Percentiles rank a stretch among this genome's conserved stretches.
These are phyloP conservation scores for Xylariaceae sp. DNA, from an alignment of 2,329 filamentous ascomycete species.

Conservation along the genomic window DNA sequence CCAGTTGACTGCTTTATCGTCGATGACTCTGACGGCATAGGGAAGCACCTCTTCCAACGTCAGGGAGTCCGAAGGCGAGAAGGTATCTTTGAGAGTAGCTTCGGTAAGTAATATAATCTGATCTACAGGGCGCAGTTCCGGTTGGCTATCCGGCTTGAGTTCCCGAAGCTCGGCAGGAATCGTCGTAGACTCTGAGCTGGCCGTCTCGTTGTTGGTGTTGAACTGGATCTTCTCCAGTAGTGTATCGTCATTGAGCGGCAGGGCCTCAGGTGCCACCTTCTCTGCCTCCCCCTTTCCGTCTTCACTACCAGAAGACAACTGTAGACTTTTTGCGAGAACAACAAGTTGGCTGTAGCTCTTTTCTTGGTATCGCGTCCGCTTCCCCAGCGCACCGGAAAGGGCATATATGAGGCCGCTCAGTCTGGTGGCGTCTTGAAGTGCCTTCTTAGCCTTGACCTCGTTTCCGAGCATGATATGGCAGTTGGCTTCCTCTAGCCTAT, in stretches of 20 bases:
- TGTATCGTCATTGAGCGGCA: conserved; percentile 88
- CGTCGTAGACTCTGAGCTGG: conserved; percentile 25
- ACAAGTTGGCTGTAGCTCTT: conserved; percentile 82
- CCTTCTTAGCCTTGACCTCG: conserved; percentile 66
- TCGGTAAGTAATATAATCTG: conserved; percentile 88
- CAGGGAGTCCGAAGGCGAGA: conserved; percentile 73
- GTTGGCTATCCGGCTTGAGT: conserved; percentile 74
- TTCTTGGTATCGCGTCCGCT: conserved; percentile 74
- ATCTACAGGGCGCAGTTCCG: conserved; percentile 74
- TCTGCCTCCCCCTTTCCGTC: conserved; percentile 6
- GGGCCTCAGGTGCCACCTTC: conserved; percentile 52
- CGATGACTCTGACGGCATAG: conserved; percentile 81
- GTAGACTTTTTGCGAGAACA: conserved; percentile 74
- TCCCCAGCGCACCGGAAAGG: conserved; percentile 80
- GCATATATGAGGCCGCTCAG: conserved; percentile 72
- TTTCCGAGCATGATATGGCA: conserved; percentile 80
- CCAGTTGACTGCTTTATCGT: conserved; percentile 91
- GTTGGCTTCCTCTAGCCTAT: conserved; percentile 75
- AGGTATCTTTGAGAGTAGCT: conserved; percentile 80
- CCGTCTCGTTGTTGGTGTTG: conserved; percentile 44
- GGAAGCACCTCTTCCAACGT: conserved; percentile 92
- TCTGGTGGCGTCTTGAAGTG: conserved; percentile 62
- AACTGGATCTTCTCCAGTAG: conserved; percentile 85
- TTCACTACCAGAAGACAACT: conserved; percentile 23
- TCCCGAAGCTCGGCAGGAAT: conserved; percentile 58